phyloP scores from a whole-genome alignment of 495 filamentous ascomycete species.

The Letharia lupina region DNA sequence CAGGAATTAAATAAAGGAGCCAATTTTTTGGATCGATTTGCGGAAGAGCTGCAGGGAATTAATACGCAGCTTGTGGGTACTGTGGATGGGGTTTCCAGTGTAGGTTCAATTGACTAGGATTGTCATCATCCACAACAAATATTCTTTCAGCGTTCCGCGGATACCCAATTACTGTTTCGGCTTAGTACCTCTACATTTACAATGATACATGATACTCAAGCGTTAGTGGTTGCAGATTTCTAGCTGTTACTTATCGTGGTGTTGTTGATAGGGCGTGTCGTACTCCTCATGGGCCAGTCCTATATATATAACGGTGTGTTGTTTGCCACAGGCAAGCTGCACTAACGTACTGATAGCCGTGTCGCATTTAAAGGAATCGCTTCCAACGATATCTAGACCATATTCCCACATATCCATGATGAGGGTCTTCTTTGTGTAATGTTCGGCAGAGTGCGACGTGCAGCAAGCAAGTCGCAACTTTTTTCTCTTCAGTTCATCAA shows the following conservation, averaged over 20 bases:
- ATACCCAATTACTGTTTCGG: not conserved
- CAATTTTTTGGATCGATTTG: not conserved
- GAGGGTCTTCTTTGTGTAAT: not conserved
- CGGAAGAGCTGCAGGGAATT: conserved; percentile 11
- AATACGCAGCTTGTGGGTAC: conserved; percentile 12
- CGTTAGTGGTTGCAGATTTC: not conserved
- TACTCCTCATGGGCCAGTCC: not conserved
- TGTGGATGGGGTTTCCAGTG: conserved; percentile 1
- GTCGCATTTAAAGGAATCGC: too few species aligned
- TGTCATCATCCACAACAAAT: not conserved
- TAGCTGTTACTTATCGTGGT: not conserved
- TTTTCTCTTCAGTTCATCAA: not conserved
- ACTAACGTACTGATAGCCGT: not conserved
- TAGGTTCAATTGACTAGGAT: not conserved
- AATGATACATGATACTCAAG: not conserved
- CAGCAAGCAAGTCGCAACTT: not conserved
- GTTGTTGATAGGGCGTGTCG: too few species aligned
- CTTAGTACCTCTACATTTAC: not conserved
- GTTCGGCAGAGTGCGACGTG: not conserved
- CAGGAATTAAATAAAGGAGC: conserved; percentile 15
- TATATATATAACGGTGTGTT: not conserved
- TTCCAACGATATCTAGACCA: too few species aligned
- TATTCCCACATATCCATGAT: too few species aligned
- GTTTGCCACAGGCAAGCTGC: too few species aligned
- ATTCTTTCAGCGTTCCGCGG: not conserved